Base-by-base conservation (phyloP, 495 filamentous ascomycete species). In the Apiosordaria backusii region DNA sequence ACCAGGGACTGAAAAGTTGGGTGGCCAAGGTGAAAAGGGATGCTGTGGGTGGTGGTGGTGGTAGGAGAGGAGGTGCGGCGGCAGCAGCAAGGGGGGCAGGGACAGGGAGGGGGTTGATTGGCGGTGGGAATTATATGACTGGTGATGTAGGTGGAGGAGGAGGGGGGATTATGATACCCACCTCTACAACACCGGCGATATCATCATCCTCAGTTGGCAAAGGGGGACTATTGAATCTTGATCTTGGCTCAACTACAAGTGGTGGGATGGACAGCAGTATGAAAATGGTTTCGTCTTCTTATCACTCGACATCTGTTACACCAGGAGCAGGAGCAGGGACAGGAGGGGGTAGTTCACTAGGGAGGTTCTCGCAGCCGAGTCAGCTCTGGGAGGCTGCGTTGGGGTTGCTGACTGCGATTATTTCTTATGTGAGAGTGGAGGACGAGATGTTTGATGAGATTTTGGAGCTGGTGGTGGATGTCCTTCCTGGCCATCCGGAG, bases 401-500 rank as follows among this genome's bases (percentile, higher is more conserved):
- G 35, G 72, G 68, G 50, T 75, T 90, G 24, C 63, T 93, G 10
- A 74, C 80, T 16, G 75, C 77, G 0, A 73, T 91, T 16, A 77
- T 87, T 13, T 74, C 75, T 26, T 80, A 83, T 72, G 89, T 92
- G 22, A 73, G 78, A 24, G 66, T 92, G 1, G 80, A 82, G 22
- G 85, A 88, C 57, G 84, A 85, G 23, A 80, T 88, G 70, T 88
- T 92, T 72, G 90, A 92, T 74, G 86, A 91, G 57, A 80, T 89
- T 3, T 75, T 91, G 60, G 82, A 82, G 54, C 72, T 90, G 65
- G 74, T 92, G 27, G 83, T 75, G 10, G 84, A 82, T 4, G 75
- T 79, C 59, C 62, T 88, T 61, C 61, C 78, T n/a, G 74, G 71
- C 40, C 75, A 81, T 58, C 58, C 64, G n/a, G 81, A 85, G 66